Evolutionary conservation across 1,284 basidiomycete genomes (phyloP).

Genomic region (Farysia itapuensis): DNA sequence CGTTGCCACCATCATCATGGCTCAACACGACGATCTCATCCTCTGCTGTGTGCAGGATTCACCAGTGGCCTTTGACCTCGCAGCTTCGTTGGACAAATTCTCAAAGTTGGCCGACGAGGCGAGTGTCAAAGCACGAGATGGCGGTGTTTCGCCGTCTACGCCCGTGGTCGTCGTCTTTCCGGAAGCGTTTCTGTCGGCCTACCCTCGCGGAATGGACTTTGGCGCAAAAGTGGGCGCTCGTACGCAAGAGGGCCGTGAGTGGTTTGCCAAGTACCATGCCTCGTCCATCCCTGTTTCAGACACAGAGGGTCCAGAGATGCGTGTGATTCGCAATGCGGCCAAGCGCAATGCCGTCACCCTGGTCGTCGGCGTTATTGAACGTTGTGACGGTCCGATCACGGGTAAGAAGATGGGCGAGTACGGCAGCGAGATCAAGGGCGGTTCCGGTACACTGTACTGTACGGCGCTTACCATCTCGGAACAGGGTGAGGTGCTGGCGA

Average conservation of each 20-base stretch:
- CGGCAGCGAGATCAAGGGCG: slow-evolving; percentile 55
- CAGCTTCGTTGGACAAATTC: slow-evolving; percentile 35
- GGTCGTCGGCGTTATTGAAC: slow-evolving; percentile 72
- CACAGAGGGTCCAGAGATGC: slow-evolving; percentile 30
- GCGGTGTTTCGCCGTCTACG: slow-evolving; percentile 1
- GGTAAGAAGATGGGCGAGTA: slow-evolving; percentile 22
- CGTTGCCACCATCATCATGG: no score
- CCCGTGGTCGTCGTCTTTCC: slow-evolving; percentile 69
- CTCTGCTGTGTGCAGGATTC: slow-evolving; percentile 39
- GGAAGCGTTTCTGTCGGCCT: slow-evolving; percentile 67
- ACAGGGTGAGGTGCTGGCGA: slow-evolving; percentile 66
- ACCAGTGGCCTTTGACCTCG: slow-evolving; percentile 31
- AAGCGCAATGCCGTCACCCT: slow-evolving; percentile 58
- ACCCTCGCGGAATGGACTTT: slow-evolving; percentile 57
- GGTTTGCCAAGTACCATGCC: slow-evolving; percentile 33
- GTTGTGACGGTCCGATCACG: slow-evolving; percentile 53
- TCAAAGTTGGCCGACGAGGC: slow-evolving; percentile 23
- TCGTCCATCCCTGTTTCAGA: slow-evolving; percentile 33
- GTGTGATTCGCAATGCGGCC: slow-evolving; percentile 13
- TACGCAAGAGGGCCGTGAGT: slow-evolving; percentile 29
- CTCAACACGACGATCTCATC: slow-evolving; percentile 25
- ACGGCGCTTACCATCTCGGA: slow-evolving; percentile 71
- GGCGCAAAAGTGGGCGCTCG: slow-evolving; percentile 39
- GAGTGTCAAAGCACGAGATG: slow-evolving; percentile 15
- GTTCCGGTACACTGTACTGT: slow-evolving; percentile 71